Base-by-base conservation (phyloP, 352 stramenopile species). In the Bremia lactucae region DNA sequence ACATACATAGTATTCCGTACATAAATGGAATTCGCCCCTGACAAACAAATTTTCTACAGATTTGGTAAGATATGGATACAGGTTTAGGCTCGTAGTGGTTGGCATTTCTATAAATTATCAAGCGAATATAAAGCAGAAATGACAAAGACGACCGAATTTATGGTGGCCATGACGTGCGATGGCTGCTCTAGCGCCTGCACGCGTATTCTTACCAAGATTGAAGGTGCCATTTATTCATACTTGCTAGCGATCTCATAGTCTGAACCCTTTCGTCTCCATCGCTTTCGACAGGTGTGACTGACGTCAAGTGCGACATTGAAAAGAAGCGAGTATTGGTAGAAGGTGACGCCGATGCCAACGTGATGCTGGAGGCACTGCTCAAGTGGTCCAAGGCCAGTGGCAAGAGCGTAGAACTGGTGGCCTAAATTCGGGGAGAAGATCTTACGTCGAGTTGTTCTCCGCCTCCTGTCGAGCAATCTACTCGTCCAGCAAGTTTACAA, bases 121-220 rank as follows among this genome's bases (percentile, higher is more conserved):
- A 25, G 37, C n/a, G 26, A 16, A 16, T 24, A 50, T 13, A 35
- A 63, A 37, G 31, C 18, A 46, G n/a, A 25, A 36, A 88, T 84
- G 72, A 33, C 62, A 20, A 73, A 74, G 31, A 64, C 74, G 45
- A 87, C 72, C n/a, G 77, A 89, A 43, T 95, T 94, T 67, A 91
- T 88, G 64, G 81, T 92, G 44, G 77, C 79, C 56, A 93, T 93
- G 81, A 89, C 77, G 28, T 95, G 83, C 71, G 79, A 89, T 22
- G 83, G 80, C 64, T 95, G 81, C 75, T 91, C 78, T 42, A 84
- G 64, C 59, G 81, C 83, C 51, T 83, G 80, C 72, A 89, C 80
- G 48, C 79, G 81, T 58, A 95, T 95, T 54, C 77, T 95, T 36
- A 83, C 29, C 56, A 93, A 94, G 72, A 89, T 94, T 48, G 70